Conservation (phyloP, 2,329 filamentous ascomycete genomes). For the Pseudopithomyces chartarum region DNA sequence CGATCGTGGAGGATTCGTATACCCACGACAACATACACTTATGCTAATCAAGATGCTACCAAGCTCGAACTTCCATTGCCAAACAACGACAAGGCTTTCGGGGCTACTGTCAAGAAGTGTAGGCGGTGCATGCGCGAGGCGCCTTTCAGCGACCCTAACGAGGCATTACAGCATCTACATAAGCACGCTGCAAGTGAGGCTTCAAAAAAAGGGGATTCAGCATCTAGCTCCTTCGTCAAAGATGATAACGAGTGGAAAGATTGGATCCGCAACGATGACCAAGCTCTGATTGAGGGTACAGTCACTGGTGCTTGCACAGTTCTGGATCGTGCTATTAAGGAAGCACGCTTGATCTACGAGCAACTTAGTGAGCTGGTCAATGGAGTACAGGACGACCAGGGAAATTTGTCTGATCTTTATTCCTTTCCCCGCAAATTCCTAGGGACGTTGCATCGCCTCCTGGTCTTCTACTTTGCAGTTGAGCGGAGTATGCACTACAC, state of each 20-base stretch:
- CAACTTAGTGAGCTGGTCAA: slow-evolving; percentile 27
- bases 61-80: slow-evolving; percentile 12
- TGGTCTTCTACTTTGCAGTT: slow-evolving; percentile 31
- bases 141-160: slow-evolving; percentile 17
- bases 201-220: neutral
- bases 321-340: slow-evolving; percentile 19
- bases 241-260: slow-evolving; percentile 16
- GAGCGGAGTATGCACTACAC: slow-evolving; percentile 31
- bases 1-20: slow-evolving; percentile 27
- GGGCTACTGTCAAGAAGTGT: slow-evolving; percentile 22
- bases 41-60: neutral
- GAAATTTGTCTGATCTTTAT: slow-evolving; percentile 31
- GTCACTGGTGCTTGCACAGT: slow-evolving; percentile 20
- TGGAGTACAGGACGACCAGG: slow-evolving; percentile 33
- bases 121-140: slow-evolving; percentile 16
- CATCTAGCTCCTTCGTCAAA: neutral
- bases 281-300: slow-evolving; percentile 26
- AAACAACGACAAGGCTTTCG: slow-evolving; percentile 15
- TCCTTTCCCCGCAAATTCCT: slow-evolving; percentile 27
- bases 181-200: slow-evolving; percentile 15
- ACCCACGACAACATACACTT: neutral
- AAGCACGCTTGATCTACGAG: slow-evolving; percentile 14
- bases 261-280: slow-evolving; percentile 26
- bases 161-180: slow-evolving; percentile 29
- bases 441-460: slow-evolving; percentile 24